Base-by-base conservation (phyloP, 768 basidiomycete genomes). In the Fistulinella prunicolor region DNA sequence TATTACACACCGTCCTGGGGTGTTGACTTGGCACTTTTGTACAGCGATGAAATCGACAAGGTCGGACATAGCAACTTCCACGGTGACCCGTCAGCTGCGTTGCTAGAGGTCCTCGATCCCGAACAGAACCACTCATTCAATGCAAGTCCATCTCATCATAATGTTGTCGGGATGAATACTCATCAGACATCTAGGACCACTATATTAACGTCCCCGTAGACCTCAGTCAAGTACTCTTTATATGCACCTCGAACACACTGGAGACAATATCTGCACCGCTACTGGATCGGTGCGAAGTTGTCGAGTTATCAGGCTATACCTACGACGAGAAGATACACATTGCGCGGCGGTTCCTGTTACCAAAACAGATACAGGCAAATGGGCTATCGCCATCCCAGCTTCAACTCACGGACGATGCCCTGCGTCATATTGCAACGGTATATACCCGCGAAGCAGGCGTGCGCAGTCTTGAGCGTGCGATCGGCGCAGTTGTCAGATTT, bases 371-470 rank as follows among this genome's bases (percentile, higher is more conserved):
- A 34, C 67, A 65, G 23, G 83, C 87, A 7, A 94, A 94, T 58
- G 90, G 86, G 0, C 73, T 96, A 42, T 67, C 78, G 6, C 68
- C 74, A 0, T 70, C 75, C 1, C 82, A 85, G 22, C 70, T 95
- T 22, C 65, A 70, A 19, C 69, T 96, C 36, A 81, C 81, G 0
- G 84, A 91, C 43, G 80, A 82, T 9, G 83, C 85, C 0, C 65
- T 95, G 24, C 67, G 85, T 46, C 77, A 81, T 42, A 77, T 95
- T 41, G 83, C 86, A 17, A 87, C 84, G 1, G 75, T 82, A 19
- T 94, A 92, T 59, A 94, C 94, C 2, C 76, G 89, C 6, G 94
- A 97, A 66, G 91, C 93, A 0, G 94, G 94, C 28, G 94, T 97
- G n/a, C 81, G 94, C 29, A 83, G 82, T 38, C 77, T 95, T 14